Evolutionary conservation across 2,329 filamentous ascomycete species (phyloP).

Genomic region (Hypoxylon sp.): DNA sequence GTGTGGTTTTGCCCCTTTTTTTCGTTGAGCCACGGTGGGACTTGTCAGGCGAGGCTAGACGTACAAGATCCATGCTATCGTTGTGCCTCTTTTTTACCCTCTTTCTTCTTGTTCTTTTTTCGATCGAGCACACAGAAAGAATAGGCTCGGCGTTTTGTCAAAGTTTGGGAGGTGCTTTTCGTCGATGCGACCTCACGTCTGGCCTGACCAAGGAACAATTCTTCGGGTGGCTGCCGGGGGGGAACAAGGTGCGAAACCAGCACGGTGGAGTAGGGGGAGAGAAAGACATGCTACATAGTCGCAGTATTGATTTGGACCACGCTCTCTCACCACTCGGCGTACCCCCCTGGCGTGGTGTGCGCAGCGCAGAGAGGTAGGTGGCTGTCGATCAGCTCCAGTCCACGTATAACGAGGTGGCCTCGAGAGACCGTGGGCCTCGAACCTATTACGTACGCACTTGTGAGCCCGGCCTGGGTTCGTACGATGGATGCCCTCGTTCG

Average conservation of each 20-base stretch:
- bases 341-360: neutral
- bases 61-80: neutral
- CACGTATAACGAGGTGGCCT: neutral
- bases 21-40: neutral
- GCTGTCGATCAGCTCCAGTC: neutral
- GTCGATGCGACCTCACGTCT: constrained; percentile 16
- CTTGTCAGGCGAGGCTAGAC: neutral
- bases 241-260: constrained; percentile 5
- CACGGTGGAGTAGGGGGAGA: neutral
- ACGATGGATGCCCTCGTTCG: too few relatives aligned
- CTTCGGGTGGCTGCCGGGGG: constrained; percentile 21
- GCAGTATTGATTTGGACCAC: constrained; percentile 1
- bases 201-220: constrained; percentile 9
- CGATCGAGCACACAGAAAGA: neutral
- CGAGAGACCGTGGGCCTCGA: neutral
- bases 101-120: neutral
- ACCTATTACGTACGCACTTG: constrained; percentile 8
- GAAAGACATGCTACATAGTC: neutral
- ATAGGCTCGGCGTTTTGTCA: constrained; percentile 24
- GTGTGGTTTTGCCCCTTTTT: neutral
- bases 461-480: constrained; percentile 6
- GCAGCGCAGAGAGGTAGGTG: constrained; percentile 4
- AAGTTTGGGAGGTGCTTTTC: constrained; percentile 29
- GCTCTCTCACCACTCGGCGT: constrained; percentile 5
- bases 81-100: too few relatives aligned